phyloP scores from a whole-genome alignment of 2,329 filamentous ascomycete species.

The Elsinoe perseae region DNA sequence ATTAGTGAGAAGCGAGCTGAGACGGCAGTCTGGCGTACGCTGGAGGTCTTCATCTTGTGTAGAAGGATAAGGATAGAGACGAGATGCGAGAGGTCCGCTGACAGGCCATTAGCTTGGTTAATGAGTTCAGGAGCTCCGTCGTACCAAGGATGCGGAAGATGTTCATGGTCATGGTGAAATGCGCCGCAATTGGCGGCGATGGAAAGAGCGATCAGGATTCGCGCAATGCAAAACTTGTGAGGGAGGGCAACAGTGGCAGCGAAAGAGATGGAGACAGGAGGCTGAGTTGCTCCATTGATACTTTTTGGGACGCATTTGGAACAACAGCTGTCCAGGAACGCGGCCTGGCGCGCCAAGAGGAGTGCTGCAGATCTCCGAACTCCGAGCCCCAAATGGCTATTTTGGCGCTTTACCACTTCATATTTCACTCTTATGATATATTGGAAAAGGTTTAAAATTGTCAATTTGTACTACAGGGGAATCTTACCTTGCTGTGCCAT shows the following conservation, averaged over 20 bases:
- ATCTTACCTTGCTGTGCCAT: background rate
- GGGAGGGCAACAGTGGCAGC: background rate
- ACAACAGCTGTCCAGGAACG: conserved; percentile 14
- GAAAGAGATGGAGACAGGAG: background rate
- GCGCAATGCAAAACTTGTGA: background rate
- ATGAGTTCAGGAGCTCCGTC: conserved; percentile 21
- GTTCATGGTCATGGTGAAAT: conserved; percentile 47
- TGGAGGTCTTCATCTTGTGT: conserved; percentile 87
- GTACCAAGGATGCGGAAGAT: conserved; percentile 61
- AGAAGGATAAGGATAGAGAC: conserved; percentile 88
- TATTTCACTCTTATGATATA: background rate
- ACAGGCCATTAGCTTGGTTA: conserved; percentile 18
- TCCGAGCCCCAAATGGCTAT: background rate
- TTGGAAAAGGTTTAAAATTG: background rate
- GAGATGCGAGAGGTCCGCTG: conserved; percentile 93
- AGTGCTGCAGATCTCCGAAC: conserved; percentile 6
- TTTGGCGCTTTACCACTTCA: background rate
- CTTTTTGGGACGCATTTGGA: background rate
- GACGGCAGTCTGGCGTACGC: conserved; percentile 54
- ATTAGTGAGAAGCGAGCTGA: conserved; percentile 23
- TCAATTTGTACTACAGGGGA: background rate
- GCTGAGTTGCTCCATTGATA: conserved; percentile 8
- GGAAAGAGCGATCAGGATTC: conserved; percentile 4
- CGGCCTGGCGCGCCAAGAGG: conserved; percentile 4
- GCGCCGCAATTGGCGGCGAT: conserved; percentile 6